phyloP scores from a whole-genome alignment of 1,284 basidiomycete genomes.

The Cryptococcus hybrid region DNA sequence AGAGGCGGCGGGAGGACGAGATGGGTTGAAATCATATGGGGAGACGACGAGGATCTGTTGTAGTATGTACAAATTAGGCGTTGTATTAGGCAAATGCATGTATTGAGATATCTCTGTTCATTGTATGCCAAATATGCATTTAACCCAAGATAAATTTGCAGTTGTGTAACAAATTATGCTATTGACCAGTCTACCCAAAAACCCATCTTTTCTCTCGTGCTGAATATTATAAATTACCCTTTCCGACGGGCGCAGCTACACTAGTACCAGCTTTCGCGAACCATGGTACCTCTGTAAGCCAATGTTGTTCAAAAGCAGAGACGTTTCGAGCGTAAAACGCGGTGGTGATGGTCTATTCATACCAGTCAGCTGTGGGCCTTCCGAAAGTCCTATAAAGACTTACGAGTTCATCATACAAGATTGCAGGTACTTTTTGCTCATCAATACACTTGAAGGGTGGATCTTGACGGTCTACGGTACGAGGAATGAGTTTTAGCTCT shows the following conservation, averaged over 20 bases:
- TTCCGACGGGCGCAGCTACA: constrained; percentile 7
- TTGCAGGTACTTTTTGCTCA: constrained; percentile 73
- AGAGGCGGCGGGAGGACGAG: constrained; percentile 7
- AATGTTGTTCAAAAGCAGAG: constrained; percentile 67
- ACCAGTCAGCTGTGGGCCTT: background rate
- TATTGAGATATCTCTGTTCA: background rate
- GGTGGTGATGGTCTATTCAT: constrained; percentile 69
- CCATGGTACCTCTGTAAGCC: constrained; percentile 53
- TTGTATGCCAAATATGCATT: no score
- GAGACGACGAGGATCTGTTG: background rate
- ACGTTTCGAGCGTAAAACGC: constrained; percentile 84
- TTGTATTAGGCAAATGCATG: background rate
- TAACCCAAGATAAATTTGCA: background rate
- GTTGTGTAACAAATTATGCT: background rate
- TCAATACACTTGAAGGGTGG: constrained; percentile 77
- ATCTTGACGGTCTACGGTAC: constrained; percentile 71
- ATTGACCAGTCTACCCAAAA: background rate
- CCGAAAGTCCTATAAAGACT: constrained; percentile 36
- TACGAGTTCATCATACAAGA: constrained; percentile 88
- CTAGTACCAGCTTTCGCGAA: constrained; percentile 30
- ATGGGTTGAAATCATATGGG: constrained; percentile 14
- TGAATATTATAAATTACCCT: constrained; percentile 6
- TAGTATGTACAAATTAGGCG: background rate
- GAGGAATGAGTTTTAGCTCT: background rate
- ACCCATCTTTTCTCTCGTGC: background rate